Conservation (phyloP, 768 basidiomycete genomes). For the Leucocoprinus sp. region DNA sequence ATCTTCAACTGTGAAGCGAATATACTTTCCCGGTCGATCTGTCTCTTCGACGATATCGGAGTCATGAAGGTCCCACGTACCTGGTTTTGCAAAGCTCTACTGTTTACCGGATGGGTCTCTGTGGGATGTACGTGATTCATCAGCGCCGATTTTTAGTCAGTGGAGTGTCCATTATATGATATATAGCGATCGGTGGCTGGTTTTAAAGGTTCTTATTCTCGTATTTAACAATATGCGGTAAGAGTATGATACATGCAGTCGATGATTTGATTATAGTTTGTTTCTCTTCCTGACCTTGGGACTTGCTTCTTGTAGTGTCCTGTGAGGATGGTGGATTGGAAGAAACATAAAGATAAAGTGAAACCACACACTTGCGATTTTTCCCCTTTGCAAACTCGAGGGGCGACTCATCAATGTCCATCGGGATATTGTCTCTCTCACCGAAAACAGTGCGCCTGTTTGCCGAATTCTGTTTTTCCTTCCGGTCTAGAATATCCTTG, state of each 20-base stretch:
- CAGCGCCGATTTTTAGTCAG: background rate
- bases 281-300: conserved; percentile 54
- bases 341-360: background rate
- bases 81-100: background rate
- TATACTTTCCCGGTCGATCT: background rate
- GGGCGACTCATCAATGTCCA: conserved; percentile 62
- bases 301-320: conserved; percentile 32
- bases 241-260: conserved; percentile 3
- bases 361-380: conserved; percentile 50
- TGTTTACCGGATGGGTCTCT: too few relatives aligned
- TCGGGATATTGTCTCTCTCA: conserved; percentile 32
- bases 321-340: conserved; percentile 11
- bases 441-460: conserved; percentile 5
- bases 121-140: too few relatives aligned
- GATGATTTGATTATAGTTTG: conserved; percentile 31
- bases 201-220: background rate
- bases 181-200: background rate
- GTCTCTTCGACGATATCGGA: background rate
- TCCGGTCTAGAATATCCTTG: conserved; percentile 50
- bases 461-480: conserved; percentile 45
- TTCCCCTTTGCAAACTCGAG: conserved; percentile 38
- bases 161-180: background rate
- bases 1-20: background rate
- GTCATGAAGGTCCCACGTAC: background rate
- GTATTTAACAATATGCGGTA: conserved; percentile 4